A percentile compares a stretch with the other conserved stretches of the same genome.
Conservation (phyloP, 805 yeast species). For the Metschnikowia aberdeeniae region DNA sequence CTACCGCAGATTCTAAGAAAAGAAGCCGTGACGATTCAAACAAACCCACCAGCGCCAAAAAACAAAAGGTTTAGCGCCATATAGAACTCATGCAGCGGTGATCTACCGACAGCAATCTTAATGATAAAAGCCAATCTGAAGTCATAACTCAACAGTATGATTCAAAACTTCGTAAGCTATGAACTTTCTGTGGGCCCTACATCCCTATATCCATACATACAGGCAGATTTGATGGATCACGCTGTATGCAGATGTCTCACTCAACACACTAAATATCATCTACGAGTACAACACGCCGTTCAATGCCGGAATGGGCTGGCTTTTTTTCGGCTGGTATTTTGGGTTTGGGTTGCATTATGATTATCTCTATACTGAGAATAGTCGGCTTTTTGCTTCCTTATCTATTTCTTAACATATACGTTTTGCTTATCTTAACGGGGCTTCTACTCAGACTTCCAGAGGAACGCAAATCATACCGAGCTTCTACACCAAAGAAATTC, state of each 20-base stretch:
- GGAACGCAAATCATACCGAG: background rate
- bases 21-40: too few relatives aligned
- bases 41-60: too few relatives aligned
- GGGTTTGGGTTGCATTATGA: background rate
- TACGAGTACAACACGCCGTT: background rate
- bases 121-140: too few relatives aligned
- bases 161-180: too few relatives aligned
- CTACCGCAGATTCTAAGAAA: too few relatives aligned
- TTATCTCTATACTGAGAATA: background rate
- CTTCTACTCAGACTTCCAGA: background rate
- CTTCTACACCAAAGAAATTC: background rate
- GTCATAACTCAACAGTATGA: too few relatives aligned
- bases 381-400: background rate
- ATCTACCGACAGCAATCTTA: too few relatives aligned
- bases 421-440: background rate
- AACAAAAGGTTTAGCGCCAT: too few relatives aligned
- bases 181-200: too few relatives aligned
- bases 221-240: background rate
- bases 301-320: slow-evolving; percentile 5
- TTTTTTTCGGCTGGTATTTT: background rate
- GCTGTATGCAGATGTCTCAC: slow-evolving; percentile 4
- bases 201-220: too few relatives aligned
- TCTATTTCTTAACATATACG: background rate
- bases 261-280: background rate
- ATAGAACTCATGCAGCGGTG: too few relatives aligned